A percentile compares a stretch with the other conserved stretches of the same genome.
Conservation (phyloP, 176 grass and related monocot species). For the Guadua angustifolia region DNA sequence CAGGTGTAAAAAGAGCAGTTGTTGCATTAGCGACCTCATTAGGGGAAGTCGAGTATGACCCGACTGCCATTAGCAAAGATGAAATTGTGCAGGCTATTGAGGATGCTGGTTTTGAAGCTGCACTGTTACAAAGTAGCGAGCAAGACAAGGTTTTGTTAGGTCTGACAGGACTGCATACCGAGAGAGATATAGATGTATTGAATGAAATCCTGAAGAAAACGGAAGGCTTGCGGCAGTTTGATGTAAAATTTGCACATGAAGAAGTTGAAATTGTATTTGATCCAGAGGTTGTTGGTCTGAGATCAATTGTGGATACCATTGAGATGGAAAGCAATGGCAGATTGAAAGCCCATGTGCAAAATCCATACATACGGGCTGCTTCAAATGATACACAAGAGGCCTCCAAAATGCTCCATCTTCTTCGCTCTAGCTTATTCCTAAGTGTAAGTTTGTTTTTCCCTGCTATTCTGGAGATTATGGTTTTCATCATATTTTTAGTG, state of each 20-base stretch:
- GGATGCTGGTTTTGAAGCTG: constrained; percentile 92
- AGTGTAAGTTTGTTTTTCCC: constrained; percentile 72
- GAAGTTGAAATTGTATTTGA: constrained; percentile 86
- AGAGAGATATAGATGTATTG: constrained; percentile 61
- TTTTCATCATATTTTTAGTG: background rate
- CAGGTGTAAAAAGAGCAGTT: constrained; percentile 82
- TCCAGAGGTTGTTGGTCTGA: constrained; percentile 78
- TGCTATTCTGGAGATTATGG: constrained; percentile 37
- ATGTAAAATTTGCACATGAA: constrained; percentile 58
- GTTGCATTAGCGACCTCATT: constrained; percentile 82
- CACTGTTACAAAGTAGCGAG: constrained; percentile 76
- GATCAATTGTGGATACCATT: constrained; percentile 76
- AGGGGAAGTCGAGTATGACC: constrained; percentile 83
- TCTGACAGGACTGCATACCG: constrained; percentile 55
- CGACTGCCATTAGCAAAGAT: constrained; percentile 69
- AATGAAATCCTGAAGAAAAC: constrained; percentile 62
- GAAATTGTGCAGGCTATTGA: constrained; percentile 84
- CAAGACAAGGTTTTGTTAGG: constrained; percentile 74
- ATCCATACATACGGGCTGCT: constrained; percentile 67
- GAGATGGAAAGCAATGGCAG: constrained; percentile 67
- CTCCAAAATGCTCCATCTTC: constrained; percentile 77
- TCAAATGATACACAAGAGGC: constrained; percentile 81
- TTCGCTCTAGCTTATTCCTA: constrained; percentile 74
- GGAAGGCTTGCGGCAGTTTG: constrained; percentile 66
- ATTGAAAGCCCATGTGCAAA: constrained; percentile 66